phyloP scores from a whole-genome alignment of 805 yeast species.

The Yarrowia osloensis region DNA sequence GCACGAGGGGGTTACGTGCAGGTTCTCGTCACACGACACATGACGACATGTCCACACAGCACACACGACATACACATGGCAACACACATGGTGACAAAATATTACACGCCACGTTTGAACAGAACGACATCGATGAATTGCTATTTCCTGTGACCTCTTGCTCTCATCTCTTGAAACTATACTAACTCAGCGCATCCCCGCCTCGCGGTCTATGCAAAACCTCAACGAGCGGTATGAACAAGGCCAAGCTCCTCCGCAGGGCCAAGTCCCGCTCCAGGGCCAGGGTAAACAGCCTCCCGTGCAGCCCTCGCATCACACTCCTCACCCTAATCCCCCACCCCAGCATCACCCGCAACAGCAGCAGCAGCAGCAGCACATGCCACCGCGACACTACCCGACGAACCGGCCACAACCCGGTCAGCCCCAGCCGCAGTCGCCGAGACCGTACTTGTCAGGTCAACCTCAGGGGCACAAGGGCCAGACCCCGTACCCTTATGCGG shows the following conservation, averaged over 20 bases:
- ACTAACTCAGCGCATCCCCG: slow-evolving; percentile 29
- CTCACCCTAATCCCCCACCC: neutral
- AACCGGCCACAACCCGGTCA: slow-evolving; percentile 19
- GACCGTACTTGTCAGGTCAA: neutral
- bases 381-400: slow-evolving; percentile 18
- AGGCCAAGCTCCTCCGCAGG: neutral
- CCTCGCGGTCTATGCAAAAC: slow-evolving; percentile 17
- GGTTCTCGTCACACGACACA: neutral
- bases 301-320: neutral
- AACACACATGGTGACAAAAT: no score
- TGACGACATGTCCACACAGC: no score
- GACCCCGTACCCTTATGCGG: slow-evolving; percentile 1
- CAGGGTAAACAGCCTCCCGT: neutral
- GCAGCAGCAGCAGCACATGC: slow-evolving; percentile 28
- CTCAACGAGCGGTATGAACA: slow-evolving; percentile 20
- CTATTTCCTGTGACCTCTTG: no score
- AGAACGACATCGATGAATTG: no score
- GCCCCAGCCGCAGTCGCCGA: neutral
- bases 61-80: no score
- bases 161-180: no score
- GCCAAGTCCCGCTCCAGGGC: neutral
- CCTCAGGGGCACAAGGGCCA: slow-evolving; percentile 20
- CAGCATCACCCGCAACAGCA: slow-evolving; percentile 8
- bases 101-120: no score
- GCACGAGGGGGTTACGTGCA: neutral